Conservation (phyloP, 768 basidiomycete species). For the Phlegmacium glaucopus region DNA sequence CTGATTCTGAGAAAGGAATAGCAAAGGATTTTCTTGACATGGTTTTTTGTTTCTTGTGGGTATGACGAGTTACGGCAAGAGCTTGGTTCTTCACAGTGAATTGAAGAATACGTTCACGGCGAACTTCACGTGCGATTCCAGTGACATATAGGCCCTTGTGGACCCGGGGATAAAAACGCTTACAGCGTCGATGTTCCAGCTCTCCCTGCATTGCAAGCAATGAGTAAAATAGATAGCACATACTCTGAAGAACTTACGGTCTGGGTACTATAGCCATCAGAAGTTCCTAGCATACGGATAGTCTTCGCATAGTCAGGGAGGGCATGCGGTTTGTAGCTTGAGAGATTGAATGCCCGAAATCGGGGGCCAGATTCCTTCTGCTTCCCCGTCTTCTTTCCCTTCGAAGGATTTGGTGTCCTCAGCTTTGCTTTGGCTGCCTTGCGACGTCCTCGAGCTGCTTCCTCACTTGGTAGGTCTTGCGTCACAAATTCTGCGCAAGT, state of each 20-base stretch:
- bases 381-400: not conserved
- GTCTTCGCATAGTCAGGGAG: not conserved
- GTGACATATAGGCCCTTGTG: conserved; percentile 8
- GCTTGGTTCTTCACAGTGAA: too few relatives aligned
- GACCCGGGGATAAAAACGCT: conserved; percentile 7
- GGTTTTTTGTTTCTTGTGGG: not conserved
- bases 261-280: not conserved
- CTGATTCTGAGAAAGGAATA: too few relatives aligned
- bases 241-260: too few relatives aligned
- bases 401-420: not conserved
- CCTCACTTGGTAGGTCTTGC: conserved; percentile 25
- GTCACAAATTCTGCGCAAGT: conserved; percentile 21
- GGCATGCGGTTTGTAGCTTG: conserved; percentile 10
- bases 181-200: conserved; percentile 8
- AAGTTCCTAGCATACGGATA: not conserved
- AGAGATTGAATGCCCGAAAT: conserved; percentile 3
- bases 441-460: conserved; percentile 13
- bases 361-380: not conserved
- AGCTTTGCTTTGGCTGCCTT: not conserved
- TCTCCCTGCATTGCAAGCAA: too few relatives aligned
- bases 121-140: conserved; percentile 5
- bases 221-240: too few relatives aligned
- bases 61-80: not conserved
- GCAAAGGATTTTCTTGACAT: too few relatives aligned
- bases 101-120: not conserved